Base-by-base conservation (phyloP, 2,329 filamentous ascomycete genomes). In the Tolypocladium sp. region DNA sequence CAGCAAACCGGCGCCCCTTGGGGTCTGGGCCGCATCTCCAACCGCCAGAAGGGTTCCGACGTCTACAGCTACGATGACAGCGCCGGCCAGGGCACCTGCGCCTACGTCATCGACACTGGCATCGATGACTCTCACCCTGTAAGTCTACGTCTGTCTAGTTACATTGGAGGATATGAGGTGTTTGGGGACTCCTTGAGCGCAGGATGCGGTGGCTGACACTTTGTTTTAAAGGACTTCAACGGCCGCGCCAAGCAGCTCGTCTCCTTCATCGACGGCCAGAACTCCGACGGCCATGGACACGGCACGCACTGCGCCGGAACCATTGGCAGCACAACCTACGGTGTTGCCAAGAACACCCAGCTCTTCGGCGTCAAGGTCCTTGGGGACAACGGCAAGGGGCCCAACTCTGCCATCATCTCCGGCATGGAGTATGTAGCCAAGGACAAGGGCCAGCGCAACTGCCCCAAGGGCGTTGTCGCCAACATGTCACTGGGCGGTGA, bases 401-500 rank as follows among this genome's bases (percentile, higher is more conserved):
- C 69, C 54, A 71, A 66, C 62, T 74, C 73, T 7, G 70, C 68
- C 58, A 71, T 76, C 63, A 70, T 77, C 56, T 73, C 73, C 20
- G 74, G 73, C 62, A 75, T 76, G 59, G 71, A 76, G 67, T 76
- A 67, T 54, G 75, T 75, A 2, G 67, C 69, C 56, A 58, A 63
- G 22, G 74, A 77, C 63, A 64, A 69, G 33, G n/a, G 63, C 42
- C 69, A 61, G 2, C 71, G 70, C 58, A 68, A 58, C 62, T 76
- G 74, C 69, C 67, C 70, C 63, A 71, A 67, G 52, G 75, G 76
- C 37, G 69, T 74, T 51, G 79, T 82, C 33, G 74, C 77, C 62
- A 80, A 77, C 70, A 79, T 82, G 79, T 79, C 76, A 9, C 76
- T 83, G 8, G 79, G 79, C 44, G 79, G 79, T 12, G 54, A 62